A percentile compares a stretch with the other conserved stretches of the same genome.
phyloP scores from a whole-genome alignment of 176 grass and related monocot species.

The Eragrostis nindensis region DNA sequence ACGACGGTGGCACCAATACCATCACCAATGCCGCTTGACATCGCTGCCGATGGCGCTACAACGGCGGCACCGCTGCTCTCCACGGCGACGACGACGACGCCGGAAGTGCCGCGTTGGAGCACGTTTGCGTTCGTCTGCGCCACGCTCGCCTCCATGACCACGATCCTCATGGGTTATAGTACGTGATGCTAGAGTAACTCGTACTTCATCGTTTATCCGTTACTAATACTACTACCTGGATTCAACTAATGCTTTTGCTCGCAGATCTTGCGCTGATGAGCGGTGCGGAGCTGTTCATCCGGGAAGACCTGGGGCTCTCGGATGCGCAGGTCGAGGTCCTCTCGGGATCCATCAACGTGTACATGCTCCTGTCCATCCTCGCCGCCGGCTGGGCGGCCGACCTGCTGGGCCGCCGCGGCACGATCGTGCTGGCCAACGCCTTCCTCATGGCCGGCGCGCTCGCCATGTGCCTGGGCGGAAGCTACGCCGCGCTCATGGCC shows the following conservation, averaged over 20 bases:
- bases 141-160: constrained; percentile 53
- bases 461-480: constrained; percentile 38
- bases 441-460: constrained; percentile 50
- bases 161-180: constrained; percentile 55
- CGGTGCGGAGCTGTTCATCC: constrained; percentile 61
- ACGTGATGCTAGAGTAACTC: not conserved
- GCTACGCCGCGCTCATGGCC: constrained; percentile 38
- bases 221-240: too few species aligned
- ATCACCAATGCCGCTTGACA: not conserved
- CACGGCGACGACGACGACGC: not conserved
- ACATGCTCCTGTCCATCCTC: constrained; percentile 37
- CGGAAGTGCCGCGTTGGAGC: not conserved
- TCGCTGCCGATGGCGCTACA: not conserved
- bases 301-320: constrained; percentile 36
- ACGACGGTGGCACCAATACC: not conserved
- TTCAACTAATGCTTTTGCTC: not conserved
- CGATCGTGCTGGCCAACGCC: constrained; percentile 35
- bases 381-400: constrained; percentile 48
- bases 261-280: constrained; percentile 59
- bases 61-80: not conserved
- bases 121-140: constrained; percentile 44
- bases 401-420: constrained; percentile 26
- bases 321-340: constrained; percentile 56
- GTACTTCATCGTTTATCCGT: too few species aligned
- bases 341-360: constrained; percentile 38